These are phyloP conservation scores for Colletotrichum limetticola DNA, from an alignment of 2,329 filamentous ascomycete genomes.

Conservation along the genomic window DNA sequence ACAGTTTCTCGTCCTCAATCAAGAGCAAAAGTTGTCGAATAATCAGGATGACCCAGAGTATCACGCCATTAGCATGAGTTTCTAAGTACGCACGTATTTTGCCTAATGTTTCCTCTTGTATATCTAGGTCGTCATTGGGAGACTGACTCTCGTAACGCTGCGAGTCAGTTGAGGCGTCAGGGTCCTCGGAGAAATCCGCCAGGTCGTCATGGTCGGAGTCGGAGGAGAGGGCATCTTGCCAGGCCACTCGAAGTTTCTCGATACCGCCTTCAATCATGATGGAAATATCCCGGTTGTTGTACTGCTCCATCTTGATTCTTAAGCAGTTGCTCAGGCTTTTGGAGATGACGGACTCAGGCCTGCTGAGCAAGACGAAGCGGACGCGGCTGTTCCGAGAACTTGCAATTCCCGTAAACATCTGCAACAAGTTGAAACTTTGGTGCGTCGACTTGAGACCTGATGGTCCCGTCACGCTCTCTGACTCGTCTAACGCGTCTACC, in stretches of 20 bases:
- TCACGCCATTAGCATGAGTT: neutral
- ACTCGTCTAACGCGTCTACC: neutral
- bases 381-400: neutral
- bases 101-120: neutral
- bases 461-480: neutral
- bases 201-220: neutral
- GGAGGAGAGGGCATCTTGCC: too few relatives aligned
- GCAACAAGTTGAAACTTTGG: neutral
- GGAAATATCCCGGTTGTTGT: neutral
- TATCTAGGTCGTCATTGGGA: neutral
- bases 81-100: neutral
- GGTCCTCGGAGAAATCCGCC: neutral
- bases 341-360: neutral
- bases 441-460: neutral
- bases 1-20: fast-evolving
- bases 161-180: neutral
- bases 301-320: neutral
- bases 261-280: neutral
- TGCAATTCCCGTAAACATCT: neutral
- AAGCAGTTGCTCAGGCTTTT: neutral
- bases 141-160: neutral
- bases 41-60: neutral
- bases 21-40: neutral
- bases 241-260: neutral
- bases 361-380: neutral